Evolutionary conservation across 257 asterid genomes (phyloP).

Genomic region (Nemophila menziesii): DNA sequence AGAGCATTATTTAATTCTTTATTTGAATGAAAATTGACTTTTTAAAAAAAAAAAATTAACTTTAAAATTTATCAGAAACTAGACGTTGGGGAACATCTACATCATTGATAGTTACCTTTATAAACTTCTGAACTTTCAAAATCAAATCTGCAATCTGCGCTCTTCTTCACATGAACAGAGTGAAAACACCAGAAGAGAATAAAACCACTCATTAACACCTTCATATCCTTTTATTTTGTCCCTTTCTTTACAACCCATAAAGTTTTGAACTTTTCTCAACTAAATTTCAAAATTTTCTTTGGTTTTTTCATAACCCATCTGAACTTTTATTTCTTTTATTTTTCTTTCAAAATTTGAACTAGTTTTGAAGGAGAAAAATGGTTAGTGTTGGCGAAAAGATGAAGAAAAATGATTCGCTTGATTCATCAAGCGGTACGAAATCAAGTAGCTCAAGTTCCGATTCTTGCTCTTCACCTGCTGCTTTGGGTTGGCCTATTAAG

Average conservation of each 20-base stretch:
- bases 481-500: slow-evolving; percentile 54
- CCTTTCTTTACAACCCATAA: neutral
- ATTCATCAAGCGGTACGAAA: slow-evolving; percentile 32
- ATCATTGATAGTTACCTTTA: neutral
- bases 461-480: slow-evolving; percentile 20
- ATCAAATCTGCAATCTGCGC: neutral
- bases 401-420: slow-evolving; percentile 20
- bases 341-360: neutral
- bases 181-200: neutral
- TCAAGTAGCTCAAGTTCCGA: slow-evolving; percentile 36
- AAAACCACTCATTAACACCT: neutral
- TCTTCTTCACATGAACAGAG: neutral
- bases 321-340: neutral
- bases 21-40: neutral
- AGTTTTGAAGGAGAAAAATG: slow-evolving; percentile 28
- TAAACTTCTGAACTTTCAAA: neutral
- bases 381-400: slow-evolving; percentile 30
- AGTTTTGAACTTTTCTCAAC: neutral
- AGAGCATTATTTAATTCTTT: neutral
- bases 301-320: neutral
- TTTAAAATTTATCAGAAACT: neutral
- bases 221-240: neutral
- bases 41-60: neutral
- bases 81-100: neutral
- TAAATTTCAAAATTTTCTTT: neutral